These are phyloP conservation scores for Heterobasidion irregulare DNA, from an alignment of 1,284 basidiomycete genomes.

Conservation along the genomic window DNA sequence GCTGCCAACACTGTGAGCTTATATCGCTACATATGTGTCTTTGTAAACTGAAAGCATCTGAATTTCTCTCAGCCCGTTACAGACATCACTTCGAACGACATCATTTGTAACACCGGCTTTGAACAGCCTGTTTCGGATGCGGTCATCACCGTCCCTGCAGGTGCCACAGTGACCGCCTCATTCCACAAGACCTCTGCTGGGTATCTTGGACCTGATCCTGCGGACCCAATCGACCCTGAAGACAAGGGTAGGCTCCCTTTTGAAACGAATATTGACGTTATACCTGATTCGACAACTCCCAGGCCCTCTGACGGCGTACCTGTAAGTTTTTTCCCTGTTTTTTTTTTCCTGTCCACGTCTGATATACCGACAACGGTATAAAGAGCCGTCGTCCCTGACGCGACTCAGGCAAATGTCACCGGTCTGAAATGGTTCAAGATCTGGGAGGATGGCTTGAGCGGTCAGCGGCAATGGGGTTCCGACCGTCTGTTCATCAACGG, in stretches of 20 bases:
- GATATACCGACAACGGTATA: not conserved
- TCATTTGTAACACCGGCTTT: slow-evolving; percentile 44
- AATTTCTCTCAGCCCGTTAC: slow-evolving; percentile 17
- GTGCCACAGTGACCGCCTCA: slow-evolving; percentile 34
- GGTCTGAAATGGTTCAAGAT: slow-evolving; percentile 50
- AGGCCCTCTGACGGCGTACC: slow-evolving; percentile 5
- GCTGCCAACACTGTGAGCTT: slow-evolving; percentile 23
- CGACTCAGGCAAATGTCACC: slow-evolving; percentile 29
- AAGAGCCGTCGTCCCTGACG: not conserved
- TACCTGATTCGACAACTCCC: not conserved
- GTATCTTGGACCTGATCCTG: slow-evolving; percentile 27
- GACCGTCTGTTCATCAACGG: slow-evolving; percentile 33
- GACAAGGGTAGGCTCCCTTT: slow-evolving; percentile 25
- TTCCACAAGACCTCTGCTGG: slow-evolving; percentile 39
- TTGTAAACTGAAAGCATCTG: not conserved
- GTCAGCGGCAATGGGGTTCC: slow-evolving; percentile 22
- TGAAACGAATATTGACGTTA: not conserved
- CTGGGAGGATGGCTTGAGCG: slow-evolving; percentile 31
- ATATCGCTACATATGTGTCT: not conserved
- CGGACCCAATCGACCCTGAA: slow-evolving; percentile 39
- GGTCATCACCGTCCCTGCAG: slow-evolving; percentile 39
- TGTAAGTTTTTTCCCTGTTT: not conserved
- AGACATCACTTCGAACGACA: slow-evolving; percentile 19
- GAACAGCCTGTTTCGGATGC: slow-evolving; percentile 37
- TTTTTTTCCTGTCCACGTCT: not conserved